Conservation (phyloP, 148 eudicot genomes). For the Silene latifolia region DNA sequence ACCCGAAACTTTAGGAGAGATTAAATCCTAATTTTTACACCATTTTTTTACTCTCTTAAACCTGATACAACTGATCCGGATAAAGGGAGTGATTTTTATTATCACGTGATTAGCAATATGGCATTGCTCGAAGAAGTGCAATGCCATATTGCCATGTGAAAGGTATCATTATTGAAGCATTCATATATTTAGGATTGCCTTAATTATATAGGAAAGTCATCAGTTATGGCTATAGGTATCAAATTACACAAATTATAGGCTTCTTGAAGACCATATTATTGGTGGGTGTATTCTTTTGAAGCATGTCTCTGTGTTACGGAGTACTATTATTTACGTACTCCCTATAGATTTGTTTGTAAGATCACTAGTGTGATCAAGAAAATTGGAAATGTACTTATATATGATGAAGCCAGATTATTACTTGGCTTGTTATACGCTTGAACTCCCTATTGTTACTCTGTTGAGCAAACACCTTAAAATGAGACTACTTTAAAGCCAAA, state of each 20-base stretch:
- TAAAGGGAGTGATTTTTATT: neutral
- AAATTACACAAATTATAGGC: constrained; percentile 16
- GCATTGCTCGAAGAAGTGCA: constrained; percentile 16
- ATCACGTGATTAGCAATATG: neutral
- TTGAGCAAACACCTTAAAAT: no score
- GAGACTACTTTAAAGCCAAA: no score
- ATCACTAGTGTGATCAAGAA: neutral
- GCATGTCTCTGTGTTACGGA: neutral
- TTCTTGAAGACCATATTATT: constrained; percentile 13
- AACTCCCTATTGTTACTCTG: no score
- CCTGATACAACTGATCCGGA: no score
- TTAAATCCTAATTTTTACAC: constrained; percentile 8
- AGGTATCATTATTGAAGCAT: neutral
- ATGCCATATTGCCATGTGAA: neutral
- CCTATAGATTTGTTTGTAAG: neutral
- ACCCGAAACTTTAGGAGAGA: constrained; percentile 29
- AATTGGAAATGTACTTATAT: neutral
- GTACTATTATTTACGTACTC: constrained; percentile 2
- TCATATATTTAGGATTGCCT: neutral
- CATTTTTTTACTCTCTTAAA: neutral
- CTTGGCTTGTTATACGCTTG: neutral
- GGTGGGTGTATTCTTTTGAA: constrained; percentile 13
- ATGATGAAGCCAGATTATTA: neutral
- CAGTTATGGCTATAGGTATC: constrained; percentile 14
- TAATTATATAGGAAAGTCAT: constrained; percentile 17